Evolutionary conservation across 768 basidiomycete genomes (phyloP).

Genomic region (Rhodocollybia butyracea): DNA sequence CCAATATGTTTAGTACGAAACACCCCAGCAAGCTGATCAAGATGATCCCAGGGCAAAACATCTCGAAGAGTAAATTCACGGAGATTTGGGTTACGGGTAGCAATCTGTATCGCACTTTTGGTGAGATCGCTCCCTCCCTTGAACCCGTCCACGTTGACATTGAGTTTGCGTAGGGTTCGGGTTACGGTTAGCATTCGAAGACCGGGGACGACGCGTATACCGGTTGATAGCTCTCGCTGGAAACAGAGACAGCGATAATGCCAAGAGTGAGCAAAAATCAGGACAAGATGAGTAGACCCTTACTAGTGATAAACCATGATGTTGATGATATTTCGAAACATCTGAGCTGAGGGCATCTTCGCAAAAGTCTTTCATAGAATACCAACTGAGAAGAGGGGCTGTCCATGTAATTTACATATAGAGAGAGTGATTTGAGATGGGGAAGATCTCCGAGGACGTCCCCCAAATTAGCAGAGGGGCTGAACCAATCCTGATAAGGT

Average conservation of each 20-base stretch:
- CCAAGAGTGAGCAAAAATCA: background rate
- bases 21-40: conserved; percentile 13
- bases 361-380: conserved; percentile 13
- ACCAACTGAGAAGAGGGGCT: conserved; percentile 2
- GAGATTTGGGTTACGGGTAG: conserved; percentile 11
- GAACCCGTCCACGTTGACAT: too few species aligned
- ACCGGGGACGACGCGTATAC: conserved; percentile 11
- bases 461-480: conserved; percentile 16
- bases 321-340: conserved; percentile 16
- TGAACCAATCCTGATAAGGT: conserved; percentile 15
- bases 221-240: conserved; percentile 13
- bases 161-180: conserved; percentile 13
- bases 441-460: conserved; percentile 10
- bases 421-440: conserved; percentile 9
- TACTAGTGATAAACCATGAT: conserved; percentile 11
- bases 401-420: conserved; percentile 18
- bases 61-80: conserved; percentile 14
- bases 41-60: conserved; percentile 16
- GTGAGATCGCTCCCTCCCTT: conserved; percentile 3
- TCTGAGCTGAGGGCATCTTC: conserved; percentile 9
- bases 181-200: conserved; percentile 13
- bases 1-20: conserved; percentile 11
- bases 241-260: background rate
- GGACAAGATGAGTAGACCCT: background rate
- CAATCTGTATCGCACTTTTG: conserved; percentile 13